A percentile compares a stretch with the other conserved stretches of the same genome.
Conservation (phyloP, 345 rosid species). For the Citrus maxima region DNA sequence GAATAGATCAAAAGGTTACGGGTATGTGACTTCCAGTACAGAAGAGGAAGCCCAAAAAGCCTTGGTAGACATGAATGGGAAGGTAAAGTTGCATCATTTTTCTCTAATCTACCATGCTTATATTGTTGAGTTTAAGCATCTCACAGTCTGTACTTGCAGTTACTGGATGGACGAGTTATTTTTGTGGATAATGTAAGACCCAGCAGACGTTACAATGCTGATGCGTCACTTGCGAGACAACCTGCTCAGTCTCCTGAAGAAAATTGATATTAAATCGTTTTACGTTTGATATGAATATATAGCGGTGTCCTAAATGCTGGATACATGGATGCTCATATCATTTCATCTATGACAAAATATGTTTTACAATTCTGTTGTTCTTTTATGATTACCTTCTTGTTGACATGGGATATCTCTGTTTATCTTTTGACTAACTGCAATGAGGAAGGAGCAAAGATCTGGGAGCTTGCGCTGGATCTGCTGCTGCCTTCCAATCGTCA, state of each 20-base stretch:
- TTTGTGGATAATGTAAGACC: too few species aligned
- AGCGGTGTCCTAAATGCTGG: not conserved
- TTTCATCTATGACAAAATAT: not conserved
- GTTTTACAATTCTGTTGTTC: not conserved
- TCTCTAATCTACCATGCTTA: too few species aligned
- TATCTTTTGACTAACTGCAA: not conserved
- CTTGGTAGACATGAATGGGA: constrained; percentile 50
- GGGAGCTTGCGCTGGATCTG: not conserved
- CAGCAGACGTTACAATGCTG: not conserved
- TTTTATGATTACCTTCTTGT: not conserved
- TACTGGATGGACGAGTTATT: too few species aligned
- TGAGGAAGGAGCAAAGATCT: not conserved
- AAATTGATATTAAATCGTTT: constrained; percentile 9
- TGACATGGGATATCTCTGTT: not conserved
- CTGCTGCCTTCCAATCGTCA: not conserved
- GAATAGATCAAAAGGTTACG: constrained; percentile 54
- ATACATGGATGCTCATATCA: not conserved
- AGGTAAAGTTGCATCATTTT: constrained; percentile 27
- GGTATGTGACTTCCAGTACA: constrained; percentile 49
- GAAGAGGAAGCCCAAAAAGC: constrained; percentile 49
- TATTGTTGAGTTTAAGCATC: too few species aligned
- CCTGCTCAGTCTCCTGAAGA: constrained; percentile 17
- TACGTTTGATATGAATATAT: not conserved
- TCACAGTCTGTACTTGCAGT: too few species aligned
- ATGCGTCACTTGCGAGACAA: constrained; percentile 8